Evolutionary conservation across 495 filamentous ascomycete genomes (phyloP).

Genomic region (Polyplosphaeria fusca): DNA sequence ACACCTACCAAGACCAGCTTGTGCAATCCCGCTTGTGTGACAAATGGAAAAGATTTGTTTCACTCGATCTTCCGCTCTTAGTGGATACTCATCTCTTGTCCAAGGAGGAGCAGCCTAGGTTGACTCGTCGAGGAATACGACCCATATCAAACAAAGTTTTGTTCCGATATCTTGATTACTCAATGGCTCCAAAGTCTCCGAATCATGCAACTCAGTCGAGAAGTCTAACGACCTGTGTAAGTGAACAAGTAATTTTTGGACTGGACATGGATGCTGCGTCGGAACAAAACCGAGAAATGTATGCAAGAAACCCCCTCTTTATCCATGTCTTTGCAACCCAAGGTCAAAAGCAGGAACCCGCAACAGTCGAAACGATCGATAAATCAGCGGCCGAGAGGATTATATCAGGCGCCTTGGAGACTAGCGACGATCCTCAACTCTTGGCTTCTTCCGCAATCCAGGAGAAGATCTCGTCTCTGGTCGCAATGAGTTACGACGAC

Average conservation of each 20-base stretch:
- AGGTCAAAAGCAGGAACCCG: neutral
- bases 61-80: conserved; percentile 12
- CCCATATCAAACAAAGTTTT: neutral
- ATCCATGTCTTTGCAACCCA: neutral
- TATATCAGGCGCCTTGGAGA: neutral
- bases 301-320: neutral
- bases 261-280: neutral
- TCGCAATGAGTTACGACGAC: neutral
- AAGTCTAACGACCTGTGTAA: no score
- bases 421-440: neutral
- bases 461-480: neutral
- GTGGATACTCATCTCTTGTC: neutral
- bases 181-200: conserved; percentile 1
- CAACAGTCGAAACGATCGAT: neutral
- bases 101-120: neutral
- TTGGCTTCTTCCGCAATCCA: neutral
- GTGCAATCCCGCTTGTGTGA: neutral
- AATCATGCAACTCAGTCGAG: neutral
- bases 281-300: neutral
- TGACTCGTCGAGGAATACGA: no score
- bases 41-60: conserved; percentile 2
- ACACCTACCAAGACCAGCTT: conserved; percentile 27
- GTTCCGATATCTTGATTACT: conserved; percentile 25
- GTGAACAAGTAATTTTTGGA: neutral
- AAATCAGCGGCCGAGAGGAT: neutral